Evolutionary conservation across 495 filamentous ascomycete genomes (phyloP).

Genomic region (Thermothielavioides terrestris): DNA sequence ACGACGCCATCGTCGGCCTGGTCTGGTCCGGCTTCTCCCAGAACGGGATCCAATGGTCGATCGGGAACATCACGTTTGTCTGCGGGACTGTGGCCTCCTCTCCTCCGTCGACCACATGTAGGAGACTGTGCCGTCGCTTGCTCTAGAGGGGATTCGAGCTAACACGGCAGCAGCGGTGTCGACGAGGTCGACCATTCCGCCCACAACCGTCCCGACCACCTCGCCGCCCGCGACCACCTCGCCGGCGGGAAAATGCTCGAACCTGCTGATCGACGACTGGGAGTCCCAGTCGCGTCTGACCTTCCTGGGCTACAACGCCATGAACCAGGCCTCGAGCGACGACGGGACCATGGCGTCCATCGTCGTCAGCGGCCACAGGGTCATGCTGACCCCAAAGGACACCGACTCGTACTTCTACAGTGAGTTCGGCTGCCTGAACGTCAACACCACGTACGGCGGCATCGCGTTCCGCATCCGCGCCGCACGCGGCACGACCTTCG

Average conservation of each 20-base stretch:
- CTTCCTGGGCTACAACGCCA: constrained; percentile 55
- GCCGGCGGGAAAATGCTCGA: constrained; percentile 28
- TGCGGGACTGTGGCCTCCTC: constrained; percentile 35
- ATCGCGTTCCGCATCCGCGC: constrained; percentile 52
- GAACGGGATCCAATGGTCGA: constrained; percentile 37
- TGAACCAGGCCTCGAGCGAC: constrained; percentile 49
- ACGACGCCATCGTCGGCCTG: constrained; percentile 42
- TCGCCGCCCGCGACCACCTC: background rate
- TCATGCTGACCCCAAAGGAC: constrained; percentile 44
- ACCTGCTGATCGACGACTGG: constrained; percentile 54
- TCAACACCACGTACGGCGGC: constrained; percentile 45
- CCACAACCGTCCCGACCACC: constrained; percentile 8
- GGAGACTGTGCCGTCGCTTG: background rate
- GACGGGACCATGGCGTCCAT: constrained; percentile 53
- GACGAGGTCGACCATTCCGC: constrained; percentile 8
- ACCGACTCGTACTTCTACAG: constrained; percentile 51
- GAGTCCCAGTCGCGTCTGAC: constrained; percentile 55
- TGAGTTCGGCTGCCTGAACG: constrained; percentile 48
- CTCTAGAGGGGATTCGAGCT: too few relatives aligned
- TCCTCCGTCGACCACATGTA: constrained; percentile 14
- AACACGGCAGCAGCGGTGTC: constrained; percentile 6
- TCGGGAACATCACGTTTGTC: constrained; percentile 45
- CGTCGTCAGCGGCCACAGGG: constrained; percentile 39
- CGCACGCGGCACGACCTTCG: constrained; percentile 45
- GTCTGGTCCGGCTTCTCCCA: constrained; percentile 45